phyloP scores from a whole-genome alignment of 306 rosid species.

The Pterocarpus santalinus region DNA sequence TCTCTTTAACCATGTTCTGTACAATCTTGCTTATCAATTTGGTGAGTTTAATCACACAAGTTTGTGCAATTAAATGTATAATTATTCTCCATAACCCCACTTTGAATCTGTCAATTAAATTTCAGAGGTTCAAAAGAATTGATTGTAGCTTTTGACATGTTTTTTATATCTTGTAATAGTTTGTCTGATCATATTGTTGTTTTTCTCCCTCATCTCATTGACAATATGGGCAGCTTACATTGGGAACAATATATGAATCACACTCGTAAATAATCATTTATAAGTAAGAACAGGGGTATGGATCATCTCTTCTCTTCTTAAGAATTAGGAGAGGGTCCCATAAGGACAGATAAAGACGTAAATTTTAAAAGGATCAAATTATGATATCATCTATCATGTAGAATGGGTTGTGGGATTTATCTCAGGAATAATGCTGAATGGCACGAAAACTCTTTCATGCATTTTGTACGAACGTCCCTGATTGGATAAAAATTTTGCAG shows the following conservation, averaged over 20 bases:
- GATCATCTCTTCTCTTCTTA: neutral
- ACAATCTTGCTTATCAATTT: slow-evolving; percentile 12
- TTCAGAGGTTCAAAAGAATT: slow-evolving; percentile 7
- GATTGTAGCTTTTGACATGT: slow-evolving; percentile 20
- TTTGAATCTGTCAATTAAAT: slow-evolving; percentile 34
- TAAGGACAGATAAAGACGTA: too few species aligned
- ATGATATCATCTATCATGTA: neutral
- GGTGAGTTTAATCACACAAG: slow-evolving; percentile 25
- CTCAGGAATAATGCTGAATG: neutral
- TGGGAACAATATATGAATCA: slow-evolving; percentile 6
- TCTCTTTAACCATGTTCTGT: slow-evolving; percentile 26
- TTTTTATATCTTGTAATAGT: slow-evolving; percentile 22
- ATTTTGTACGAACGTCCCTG: too few species aligned
- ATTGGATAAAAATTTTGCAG: too few species aligned
- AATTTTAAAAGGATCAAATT: neutral
- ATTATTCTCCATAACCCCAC: slow-evolving; percentile 29
- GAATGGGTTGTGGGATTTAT: neutral
- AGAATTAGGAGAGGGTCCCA: neutral
- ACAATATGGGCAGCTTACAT: neutral
- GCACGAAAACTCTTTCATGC: too few species aligned
- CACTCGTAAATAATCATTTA: too few species aligned
- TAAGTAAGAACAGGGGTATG: neutral
- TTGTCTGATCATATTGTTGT: slow-evolving; percentile 17
- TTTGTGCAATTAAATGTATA: slow-evolving; percentile 27
- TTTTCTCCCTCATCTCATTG: neutral